These are phyloP conservation scores for Annulohypoxylon bovei DNA, from an alignment of 495 filamentous ascomycete genomes.

Conservation along the genomic window DNA sequence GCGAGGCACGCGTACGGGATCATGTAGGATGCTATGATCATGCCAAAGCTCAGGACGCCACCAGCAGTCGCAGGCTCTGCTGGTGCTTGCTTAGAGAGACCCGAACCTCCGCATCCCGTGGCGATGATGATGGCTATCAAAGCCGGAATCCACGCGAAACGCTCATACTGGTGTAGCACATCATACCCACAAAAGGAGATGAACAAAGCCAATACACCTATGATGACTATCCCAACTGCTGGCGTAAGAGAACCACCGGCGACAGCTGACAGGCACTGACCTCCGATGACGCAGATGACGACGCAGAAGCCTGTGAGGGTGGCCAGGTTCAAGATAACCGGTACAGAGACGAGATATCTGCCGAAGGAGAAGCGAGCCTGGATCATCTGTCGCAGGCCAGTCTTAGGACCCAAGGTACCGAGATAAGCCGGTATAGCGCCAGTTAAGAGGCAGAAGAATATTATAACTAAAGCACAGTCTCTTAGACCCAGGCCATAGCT, in stretches of 20 bases:
- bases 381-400: constrained; percentile 66
- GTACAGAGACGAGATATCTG: constrained; percentile 55
- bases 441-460: constrained; percentile 65
- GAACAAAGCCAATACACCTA: constrained; percentile 60
- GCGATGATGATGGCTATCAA: constrained; percentile 62
- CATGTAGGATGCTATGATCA: constrained; percentile 59
- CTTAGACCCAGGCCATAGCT: constrained; percentile 59
- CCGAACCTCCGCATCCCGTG: constrained; percentile 52
- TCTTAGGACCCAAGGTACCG: constrained; percentile 60
- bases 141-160: constrained; percentile 68
- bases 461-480: constrained; percentile 60
- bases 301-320: constrained; percentile 61
- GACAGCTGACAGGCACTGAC: constrained; percentile 62
- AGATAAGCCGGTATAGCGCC: constrained; percentile 62
- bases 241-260: constrained; percentile 58
- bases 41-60: constrained; percentile 51
- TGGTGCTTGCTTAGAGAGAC: constrained; percentile 47
- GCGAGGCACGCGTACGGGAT: constrained; percentile 57
- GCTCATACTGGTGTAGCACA: constrained; percentile 67
- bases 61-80: constrained; percentile 41
- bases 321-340: constrained; percentile 61
- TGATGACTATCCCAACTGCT: constrained; percentile 62
- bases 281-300: constrained; percentile 58
- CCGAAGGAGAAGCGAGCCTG: constrained; percentile 65
- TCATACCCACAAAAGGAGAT: constrained; percentile 69